Conservation (phyloP, 768 basidiomycete species). For the Austroboletus eburneus region DNA sequence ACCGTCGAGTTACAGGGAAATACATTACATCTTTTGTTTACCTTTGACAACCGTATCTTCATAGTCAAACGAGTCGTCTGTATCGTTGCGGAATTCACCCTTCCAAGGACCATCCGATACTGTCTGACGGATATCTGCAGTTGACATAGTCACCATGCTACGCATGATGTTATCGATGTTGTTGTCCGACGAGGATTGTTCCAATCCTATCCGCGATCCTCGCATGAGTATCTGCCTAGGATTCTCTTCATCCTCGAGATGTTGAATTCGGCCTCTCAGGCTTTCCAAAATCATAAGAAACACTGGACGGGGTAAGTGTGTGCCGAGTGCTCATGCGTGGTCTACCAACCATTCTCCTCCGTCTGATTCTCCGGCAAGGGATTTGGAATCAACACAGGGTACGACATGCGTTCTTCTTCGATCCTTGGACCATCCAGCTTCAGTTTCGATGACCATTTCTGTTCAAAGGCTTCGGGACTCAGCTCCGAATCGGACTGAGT, state of each 20-base stretch:
- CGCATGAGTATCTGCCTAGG: slow-evolving; percentile 38
- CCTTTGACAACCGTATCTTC: slow-evolving; percentile 25
- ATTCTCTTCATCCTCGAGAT: slow-evolving; percentile 42
- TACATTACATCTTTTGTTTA: slow-evolving; percentile 18
- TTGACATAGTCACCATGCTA: slow-evolving; percentile 34
- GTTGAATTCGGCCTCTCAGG: slow-evolving; percentile 34
- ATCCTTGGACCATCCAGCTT: slow-evolving; percentile 34
- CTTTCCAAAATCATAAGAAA: slow-evolving; percentile 37
- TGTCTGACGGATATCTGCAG: slow-evolving; percentile 8
- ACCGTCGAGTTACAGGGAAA: neutral
- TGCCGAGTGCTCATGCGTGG: neutral
- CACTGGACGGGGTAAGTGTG: slow-evolving; percentile 22
- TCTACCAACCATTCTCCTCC: slow-evolving; percentile 40
- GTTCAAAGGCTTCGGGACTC: slow-evolving; percentile 34
- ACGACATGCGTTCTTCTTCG: slow-evolving; percentile 35
- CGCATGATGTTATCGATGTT: slow-evolving; percentile 40
- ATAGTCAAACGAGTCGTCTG: slow-evolving; percentile 19
- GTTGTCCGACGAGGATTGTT: slow-evolving; percentile 33
- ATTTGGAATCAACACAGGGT: slow-evolving; percentile 30
- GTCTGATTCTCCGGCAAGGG: slow-evolving; percentile 25
- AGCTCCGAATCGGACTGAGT: slow-evolving; percentile 37
- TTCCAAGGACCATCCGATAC: slow-evolving; percentile 32
- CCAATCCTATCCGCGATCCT: slow-evolving; percentile 34
- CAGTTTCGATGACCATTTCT: slow-evolving; percentile 33
- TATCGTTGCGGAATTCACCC: slow-evolving; percentile 4